Conservation (phyloP, 1,284 basidiomycete species). For the Cryptococcus sp. region DNA sequence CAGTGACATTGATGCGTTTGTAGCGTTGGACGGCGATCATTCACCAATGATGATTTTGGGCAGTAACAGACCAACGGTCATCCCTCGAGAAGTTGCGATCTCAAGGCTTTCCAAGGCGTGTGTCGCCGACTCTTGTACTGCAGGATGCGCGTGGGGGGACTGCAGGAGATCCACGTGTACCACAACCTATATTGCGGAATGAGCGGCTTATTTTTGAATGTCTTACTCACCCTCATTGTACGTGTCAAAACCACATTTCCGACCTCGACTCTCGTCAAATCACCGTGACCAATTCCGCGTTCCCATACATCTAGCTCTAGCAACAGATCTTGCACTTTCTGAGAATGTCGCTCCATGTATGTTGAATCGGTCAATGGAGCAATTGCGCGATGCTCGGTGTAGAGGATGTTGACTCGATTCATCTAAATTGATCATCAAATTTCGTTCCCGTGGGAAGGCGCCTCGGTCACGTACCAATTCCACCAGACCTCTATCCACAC, state of each 20-base stretch:
- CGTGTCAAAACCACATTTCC: constrained; percentile 17
- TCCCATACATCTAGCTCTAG: constrained; percentile 23
- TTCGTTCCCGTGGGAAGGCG: not conserved
- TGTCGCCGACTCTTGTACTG: constrained; percentile 15
- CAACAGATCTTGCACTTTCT: constrained; percentile 18
- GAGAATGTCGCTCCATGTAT: constrained; percentile 6
- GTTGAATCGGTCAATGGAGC: constrained; percentile 2
- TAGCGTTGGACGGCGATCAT: not conserved
- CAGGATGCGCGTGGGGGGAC: constrained; percentile 12
- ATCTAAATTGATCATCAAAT: not conserved
- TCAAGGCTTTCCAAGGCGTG: constrained; percentile 13
- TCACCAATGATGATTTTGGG: constrained; percentile 19
- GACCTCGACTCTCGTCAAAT: constrained; percentile 6
- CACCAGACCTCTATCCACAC: constrained; percentile 18
- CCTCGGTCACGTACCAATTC: constrained; percentile 14
- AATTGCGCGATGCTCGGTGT: constrained; percentile 10
- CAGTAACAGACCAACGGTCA: constrained; percentile 15
- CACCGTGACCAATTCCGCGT: not conserved
- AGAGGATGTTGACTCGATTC: constrained; percentile 23
- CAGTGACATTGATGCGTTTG: not conserved
- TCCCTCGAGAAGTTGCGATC: not conserved
- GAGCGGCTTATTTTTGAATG: not conserved
- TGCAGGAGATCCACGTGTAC: constrained; percentile 19
- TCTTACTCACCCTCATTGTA: constrained; percentile 13
- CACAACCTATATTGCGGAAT: constrained; percentile 9